Evolutionary conservation across 148 eudicot genomes (phyloP).

Genomic region (Nepenthes gracilis): DNA sequence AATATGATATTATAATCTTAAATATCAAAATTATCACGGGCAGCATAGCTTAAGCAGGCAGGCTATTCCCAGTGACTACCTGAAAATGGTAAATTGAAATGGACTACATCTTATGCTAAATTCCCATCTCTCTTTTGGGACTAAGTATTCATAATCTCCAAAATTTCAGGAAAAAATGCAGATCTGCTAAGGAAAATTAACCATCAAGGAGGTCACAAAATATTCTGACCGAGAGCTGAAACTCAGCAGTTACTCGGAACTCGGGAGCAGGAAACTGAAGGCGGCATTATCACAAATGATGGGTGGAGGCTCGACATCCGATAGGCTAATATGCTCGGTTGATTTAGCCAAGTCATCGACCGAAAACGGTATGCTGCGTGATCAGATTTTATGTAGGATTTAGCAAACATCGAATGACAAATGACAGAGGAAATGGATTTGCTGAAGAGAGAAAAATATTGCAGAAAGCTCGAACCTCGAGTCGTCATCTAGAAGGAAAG

Average conservation of each 20-base stretch:
- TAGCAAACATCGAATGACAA: background rate
- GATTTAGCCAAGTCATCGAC: slow-evolving; percentile 79
- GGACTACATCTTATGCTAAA: no score
- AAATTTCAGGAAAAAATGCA: no score
- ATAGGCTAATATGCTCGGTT: slow-evolving; percentile 54
- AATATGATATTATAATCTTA: no score
- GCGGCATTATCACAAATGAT: slow-evolving; percentile 76
- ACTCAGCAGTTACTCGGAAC: background rate
- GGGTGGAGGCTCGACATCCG: slow-evolving; percentile 75
- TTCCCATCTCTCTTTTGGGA: no score
- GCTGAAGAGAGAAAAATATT: background rate
- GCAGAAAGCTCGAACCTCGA: slow-evolving; percentile 38
- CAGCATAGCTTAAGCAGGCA: no score
- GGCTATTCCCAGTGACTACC: no score
- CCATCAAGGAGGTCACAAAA: background rate
- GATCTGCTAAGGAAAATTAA: no score
- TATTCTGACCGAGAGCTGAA: no score
- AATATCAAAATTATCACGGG: no score
- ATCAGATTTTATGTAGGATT: background rate
- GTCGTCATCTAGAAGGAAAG: slow-evolving; percentile 83
- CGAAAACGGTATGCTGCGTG: slow-evolving; percentile 80
- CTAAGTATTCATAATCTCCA: no score
- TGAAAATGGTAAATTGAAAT: no score
- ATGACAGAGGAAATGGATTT: background rate
- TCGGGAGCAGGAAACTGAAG: slow-evolving; percentile 47